Percentiles rank a stretch among this genome's conserved stretches.
phyloP scores from a whole-genome alignment of 176 grass and related monocot species.

The Hordeum marinum region DNA sequence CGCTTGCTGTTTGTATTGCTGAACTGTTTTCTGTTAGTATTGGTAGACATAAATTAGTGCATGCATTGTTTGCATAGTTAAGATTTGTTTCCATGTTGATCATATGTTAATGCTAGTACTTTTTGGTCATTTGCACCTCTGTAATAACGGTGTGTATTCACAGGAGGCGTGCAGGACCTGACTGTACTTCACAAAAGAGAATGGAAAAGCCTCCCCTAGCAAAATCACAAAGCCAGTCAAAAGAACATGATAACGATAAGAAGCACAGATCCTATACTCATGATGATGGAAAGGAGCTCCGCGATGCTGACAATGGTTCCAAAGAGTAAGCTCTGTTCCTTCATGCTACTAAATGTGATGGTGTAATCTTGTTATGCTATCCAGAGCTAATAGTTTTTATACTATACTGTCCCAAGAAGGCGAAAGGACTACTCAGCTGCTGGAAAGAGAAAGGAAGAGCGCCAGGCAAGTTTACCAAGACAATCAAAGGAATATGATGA shows the following conservation, averaged over 20 bases:
- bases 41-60: background rate
- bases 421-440: background rate
- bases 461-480: background rate
- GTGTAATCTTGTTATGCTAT: background rate
- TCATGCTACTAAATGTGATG: background rate
- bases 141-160: background rate
- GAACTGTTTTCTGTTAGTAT: background rate
- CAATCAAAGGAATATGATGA: background rate
- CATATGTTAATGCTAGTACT: background rate
- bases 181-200: background rate
- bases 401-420: background rate
- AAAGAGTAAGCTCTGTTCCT: constrained; percentile 9
- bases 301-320: background rate
- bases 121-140: background rate
- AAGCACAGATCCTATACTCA: background rate
- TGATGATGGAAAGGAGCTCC: background rate
- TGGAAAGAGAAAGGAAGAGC: background rate
- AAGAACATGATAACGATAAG: background rate
- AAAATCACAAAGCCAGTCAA: background rate
- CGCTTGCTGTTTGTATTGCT: background rate
- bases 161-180: constrained; percentile 3
- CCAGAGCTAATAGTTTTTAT: constrained; percentile 17
- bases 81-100: background rate
- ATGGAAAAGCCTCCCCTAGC: background rate
- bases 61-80: background rate